These are phyloP conservation scores for Samsoniella hepiali DNA, from an alignment of 2,329 filamentous ascomycete genomes.

Conservation along the genomic window DNA sequence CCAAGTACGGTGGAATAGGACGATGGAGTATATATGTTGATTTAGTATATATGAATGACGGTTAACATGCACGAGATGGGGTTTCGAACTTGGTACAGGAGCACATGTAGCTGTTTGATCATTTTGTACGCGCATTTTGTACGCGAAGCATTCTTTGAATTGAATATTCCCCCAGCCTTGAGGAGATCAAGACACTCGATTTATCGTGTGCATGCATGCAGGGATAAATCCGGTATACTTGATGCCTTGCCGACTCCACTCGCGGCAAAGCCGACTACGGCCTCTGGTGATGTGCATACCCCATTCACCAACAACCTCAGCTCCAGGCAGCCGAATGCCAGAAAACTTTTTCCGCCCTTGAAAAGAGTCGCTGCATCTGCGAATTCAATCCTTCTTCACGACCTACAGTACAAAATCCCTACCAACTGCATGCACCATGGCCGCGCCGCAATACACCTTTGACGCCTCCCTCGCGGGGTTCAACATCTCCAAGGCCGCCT, in stretches of 20 bases:
- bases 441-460: constrained; percentile 17
- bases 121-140: constrained; percentile 19
- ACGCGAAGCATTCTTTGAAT: constrained; percentile 16
- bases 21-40: not conserved
- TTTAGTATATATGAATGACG: not conserved
- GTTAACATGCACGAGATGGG: not conserved
- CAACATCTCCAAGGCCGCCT: constrained; percentile 15
- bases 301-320: constrained; percentile 23
- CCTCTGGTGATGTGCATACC: not conserved
- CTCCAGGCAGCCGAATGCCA: constrained; percentile 6
- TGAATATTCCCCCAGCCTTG: not conserved
- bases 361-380: not conserved
- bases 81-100: not conserved
- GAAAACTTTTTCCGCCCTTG: not conserved
- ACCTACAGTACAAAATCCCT: too few species aligned
- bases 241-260: constrained; percentile 13
- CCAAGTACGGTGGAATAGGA: not conserved
- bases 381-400: not conserved
- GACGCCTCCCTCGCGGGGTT: constrained; percentile 19
- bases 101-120: not conserved
- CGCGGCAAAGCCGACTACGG: not conserved
- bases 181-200: not conserved
- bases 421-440: not conserved
- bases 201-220: not conserved
- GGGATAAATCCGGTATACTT: not conserved